Conservation (phyloP, 148 eudicot genomes). For the Rhododendron vialii region DNA sequence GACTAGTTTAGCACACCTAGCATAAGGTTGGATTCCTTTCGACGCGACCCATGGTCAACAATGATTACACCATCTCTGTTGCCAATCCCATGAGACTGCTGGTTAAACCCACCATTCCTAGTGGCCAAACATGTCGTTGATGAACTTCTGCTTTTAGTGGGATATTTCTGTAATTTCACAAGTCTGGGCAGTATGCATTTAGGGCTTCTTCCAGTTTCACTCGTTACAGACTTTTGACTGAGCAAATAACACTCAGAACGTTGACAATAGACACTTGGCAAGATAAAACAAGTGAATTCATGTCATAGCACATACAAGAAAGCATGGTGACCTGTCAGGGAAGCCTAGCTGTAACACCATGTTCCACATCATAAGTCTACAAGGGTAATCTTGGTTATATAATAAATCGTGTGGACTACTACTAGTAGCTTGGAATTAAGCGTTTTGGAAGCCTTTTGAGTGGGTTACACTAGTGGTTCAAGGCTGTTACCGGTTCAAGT, state of each 20-base stretch:
- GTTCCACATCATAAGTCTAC: background rate
- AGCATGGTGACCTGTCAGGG: background rate
- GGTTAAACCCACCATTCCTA: slow-evolving; percentile 27
- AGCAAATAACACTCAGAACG: background rate
- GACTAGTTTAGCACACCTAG: slow-evolving; percentile 43
- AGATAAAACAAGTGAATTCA: background rate
- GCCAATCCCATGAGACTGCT: slow-evolving; percentile 31
- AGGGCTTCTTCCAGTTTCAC: slow-evolving; percentile 22
- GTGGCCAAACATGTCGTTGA: slow-evolving; percentile 25
- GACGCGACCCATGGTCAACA: slow-evolving; percentile 94
- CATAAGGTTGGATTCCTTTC: slow-evolving; percentile 81
- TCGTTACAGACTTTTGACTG: slow-evolving; percentile 1
- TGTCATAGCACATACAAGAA: background rate
- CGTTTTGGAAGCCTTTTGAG: background rate
- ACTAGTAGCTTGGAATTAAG: background rate
- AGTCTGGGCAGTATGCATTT: slow-evolving; percentile 15
- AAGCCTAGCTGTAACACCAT: background rate
- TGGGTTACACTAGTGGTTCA: background rate
- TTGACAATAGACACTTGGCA: no score
- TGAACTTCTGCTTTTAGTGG: slow-evolving; percentile 17
- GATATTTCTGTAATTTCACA: slow-evolving; percentile 19
- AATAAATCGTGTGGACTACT: background rate
- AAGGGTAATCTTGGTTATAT: background rate
- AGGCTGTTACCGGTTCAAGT: background rate
- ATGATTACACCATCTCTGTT: slow-evolving; percentile 71